These are phyloP conservation scores for Stramenopiles sp. DNA, from an alignment of 352 stramenopile species.

Conservation along the genomic window DNA sequence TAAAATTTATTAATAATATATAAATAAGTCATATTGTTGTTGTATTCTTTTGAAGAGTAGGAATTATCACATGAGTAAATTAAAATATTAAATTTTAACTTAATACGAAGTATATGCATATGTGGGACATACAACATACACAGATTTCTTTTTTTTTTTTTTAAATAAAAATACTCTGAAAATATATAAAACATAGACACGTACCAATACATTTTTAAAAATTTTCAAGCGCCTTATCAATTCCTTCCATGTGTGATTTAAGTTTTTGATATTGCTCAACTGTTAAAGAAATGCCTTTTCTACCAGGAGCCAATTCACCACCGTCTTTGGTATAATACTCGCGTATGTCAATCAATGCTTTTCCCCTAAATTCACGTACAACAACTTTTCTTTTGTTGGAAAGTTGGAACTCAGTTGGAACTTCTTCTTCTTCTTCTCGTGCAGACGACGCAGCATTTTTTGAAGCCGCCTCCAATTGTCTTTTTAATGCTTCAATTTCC, in stretches of 20 bases:
- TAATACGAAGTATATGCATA: too few relatives aligned
- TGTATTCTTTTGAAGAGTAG: too few relatives aligned
- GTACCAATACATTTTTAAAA: background rate
- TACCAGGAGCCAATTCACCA: conserved; percentile 31
- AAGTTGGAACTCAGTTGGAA: background rate
- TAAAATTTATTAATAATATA: too few relatives aligned
- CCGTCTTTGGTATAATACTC: conserved; percentile 43
- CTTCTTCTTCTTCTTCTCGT: background rate
- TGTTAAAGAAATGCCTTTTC: conserved; percentile 47
- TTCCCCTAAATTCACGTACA: background rate
- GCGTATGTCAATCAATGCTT: conserved; percentile 33
- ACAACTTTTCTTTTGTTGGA: background rate
- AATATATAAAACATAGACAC: background rate
- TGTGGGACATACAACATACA: too few relatives aligned
- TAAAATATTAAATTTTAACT: too few relatives aligned
- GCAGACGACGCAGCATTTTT: background rate
- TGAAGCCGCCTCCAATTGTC: background rate
- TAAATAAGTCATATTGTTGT: too few relatives aligned
- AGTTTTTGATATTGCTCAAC: conserved; percentile 38
- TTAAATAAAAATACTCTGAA: too few relatives aligned
- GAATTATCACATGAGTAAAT: too few relatives aligned
- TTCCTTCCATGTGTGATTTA: conserved; percentile 16
- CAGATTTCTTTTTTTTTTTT: too few relatives aligned
- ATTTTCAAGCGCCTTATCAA: conserved; percentile 10
- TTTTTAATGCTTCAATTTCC: conserved; percentile 7